These are phyloP conservation scores for Circinella minor DNA, from an alignment of 371 early-diverging fungal genomes.

Conservation along the genomic window DNA sequence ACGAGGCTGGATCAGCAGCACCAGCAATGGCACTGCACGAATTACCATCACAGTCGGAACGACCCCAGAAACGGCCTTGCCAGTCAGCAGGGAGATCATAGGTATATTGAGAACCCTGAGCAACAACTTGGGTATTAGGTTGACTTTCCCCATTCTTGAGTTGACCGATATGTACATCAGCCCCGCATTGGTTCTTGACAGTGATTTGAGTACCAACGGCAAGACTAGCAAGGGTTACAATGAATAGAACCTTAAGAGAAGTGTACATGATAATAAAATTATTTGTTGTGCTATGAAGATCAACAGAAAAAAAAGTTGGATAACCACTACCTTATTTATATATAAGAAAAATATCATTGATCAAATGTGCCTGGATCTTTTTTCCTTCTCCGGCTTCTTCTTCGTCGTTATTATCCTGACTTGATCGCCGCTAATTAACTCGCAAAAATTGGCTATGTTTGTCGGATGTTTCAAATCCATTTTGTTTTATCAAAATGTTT, in stretches of 20 bases:
- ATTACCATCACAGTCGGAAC: conserved; percentile 25
- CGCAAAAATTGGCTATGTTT: background rate
- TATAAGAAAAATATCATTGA: too few species aligned
- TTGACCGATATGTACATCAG: conserved; percentile 17
- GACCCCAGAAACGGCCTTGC: conserved; percentile 42
- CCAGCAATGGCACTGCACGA: conserved; percentile 31
- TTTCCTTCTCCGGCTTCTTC: background rate
- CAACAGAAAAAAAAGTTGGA: background rate
- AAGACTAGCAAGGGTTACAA: conserved; percentile 9
- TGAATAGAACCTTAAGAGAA: conserved; percentile 10
- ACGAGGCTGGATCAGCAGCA: conserved; percentile 33
- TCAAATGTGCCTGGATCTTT: conserved; percentile 1
- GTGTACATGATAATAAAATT: background rate
- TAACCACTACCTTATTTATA: background rate
- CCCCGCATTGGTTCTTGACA: conserved; percentile 23
- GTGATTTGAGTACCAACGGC: conserved; percentile 14
- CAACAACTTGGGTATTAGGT: conserved; percentile 11
- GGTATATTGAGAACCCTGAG: conserved; percentile 13
- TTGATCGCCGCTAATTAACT: too few species aligned
- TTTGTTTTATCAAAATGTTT: background rate
- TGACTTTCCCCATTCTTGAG: conserved; percentile 18
- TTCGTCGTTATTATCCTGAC: too few species aligned
- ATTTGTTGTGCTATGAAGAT: background rate
- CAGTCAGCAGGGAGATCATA: conserved; percentile 16
- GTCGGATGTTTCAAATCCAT: conserved; percentile 6